Conservation (phyloP, 2,329 filamentous ascomycete genomes). For the Magnaporthales sp. region DNA sequence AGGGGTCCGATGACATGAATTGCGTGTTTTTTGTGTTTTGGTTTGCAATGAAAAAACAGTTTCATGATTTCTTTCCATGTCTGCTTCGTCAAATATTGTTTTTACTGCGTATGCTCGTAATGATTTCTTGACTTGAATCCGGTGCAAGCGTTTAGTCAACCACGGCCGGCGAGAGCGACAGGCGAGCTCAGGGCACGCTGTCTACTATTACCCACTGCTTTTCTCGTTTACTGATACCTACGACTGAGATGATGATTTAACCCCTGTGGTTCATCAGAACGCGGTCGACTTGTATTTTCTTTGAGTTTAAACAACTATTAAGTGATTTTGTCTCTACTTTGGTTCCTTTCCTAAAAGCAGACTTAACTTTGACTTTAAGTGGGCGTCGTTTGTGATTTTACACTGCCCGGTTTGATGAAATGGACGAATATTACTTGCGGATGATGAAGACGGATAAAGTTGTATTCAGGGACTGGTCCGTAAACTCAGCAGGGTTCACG, state of each 20-base stretch:
- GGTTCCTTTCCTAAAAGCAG: neutral
- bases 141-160: neutral
- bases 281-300: neutral
- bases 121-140: neutral
- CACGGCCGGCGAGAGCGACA: neutral
- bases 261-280: neutral
- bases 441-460: no score
- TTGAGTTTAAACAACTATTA: no score
- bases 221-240: neutral
- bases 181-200: neutral
- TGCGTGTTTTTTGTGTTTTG: neutral
- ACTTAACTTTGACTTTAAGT: neutral
- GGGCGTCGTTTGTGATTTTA: neutral
- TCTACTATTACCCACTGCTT: neutral
- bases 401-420: neutral
- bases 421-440: neutral
- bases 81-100: neutral
- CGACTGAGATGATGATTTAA: neutral
- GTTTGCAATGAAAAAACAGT: neutral
- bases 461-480: no score
- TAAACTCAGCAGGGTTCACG: no score
- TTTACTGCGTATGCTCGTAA: neutral
- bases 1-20: neutral
- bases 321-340: no score
- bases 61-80: neutral